These are phyloP conservation scores for Sarocladium oryzae DNA, from an alignment of 2,329 filamentous ascomycete species.

Conservation along the genomic window DNA sequence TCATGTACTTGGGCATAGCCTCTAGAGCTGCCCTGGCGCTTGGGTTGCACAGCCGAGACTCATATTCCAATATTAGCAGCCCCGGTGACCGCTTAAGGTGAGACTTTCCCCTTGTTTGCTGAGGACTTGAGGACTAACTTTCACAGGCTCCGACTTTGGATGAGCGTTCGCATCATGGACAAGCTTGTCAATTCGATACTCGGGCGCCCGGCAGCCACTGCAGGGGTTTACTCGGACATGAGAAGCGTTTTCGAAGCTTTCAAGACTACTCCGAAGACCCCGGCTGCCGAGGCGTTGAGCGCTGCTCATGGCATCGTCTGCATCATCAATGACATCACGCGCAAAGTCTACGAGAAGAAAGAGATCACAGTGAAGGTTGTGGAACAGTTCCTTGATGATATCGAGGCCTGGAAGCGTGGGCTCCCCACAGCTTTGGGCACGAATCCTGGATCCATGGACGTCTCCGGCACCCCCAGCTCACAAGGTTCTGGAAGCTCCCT, in stretches of 20 bases:
- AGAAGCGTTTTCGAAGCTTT: slow-evolving; percentile 18
- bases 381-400: slow-evolving; percentile 32
- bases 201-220: slow-evolving; percentile 29
- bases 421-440: slow-evolving; percentile 28
- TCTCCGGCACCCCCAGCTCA: background rate
- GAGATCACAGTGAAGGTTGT: slow-evolving; percentile 24
- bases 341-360: slow-evolving; percentile 34
- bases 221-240: slow-evolving; percentile 21
- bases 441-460: background rate
- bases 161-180: slow-evolving; percentile 31
- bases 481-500: slow-evolving; percentile 24
- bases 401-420: slow-evolving; percentile 38
- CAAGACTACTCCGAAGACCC: slow-evolving; percentile 13
- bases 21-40: slow-evolving; percentile 50
- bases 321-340: slow-evolving; percentile 38
- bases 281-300: slow-evolving; percentile 22
- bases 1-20: slow-evolving; percentile 57
- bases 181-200: slow-evolving; percentile 32
- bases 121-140: background rate
- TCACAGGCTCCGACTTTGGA: slow-evolving; percentile 27
- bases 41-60: slow-evolving; percentile 40
- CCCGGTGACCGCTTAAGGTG: slow-evolving; percentile 18
- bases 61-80: slow-evolving; percentile 19
- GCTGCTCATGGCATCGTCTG: slow-evolving; percentile 35
- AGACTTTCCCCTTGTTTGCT: background rate